These are phyloP conservation scores for Nitzschia inconspicua DNA, from an alignment of 108 stramenopile species.

Conservation along the genomic window DNA sequence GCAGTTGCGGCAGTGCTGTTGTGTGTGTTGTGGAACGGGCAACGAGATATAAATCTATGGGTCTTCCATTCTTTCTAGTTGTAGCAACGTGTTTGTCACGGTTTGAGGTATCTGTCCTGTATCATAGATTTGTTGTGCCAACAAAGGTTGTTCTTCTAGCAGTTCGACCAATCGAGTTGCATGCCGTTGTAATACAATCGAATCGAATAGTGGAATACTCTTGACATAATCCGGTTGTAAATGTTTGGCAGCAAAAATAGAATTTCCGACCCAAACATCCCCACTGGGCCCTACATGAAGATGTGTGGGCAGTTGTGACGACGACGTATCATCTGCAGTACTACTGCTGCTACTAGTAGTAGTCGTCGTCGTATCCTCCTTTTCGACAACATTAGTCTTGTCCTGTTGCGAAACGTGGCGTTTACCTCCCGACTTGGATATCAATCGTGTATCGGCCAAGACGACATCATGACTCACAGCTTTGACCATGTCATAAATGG, in stretches of 20 bases:
- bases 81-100: no score
- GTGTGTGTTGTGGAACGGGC: no score
- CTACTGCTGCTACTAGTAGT: no score
- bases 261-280: slow-evolving; percentile 48
- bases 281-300: slow-evolving; percentile 60
- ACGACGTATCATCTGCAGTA: no score
- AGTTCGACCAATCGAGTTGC: slow-evolving; percentile 3
- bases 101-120: slow-evolving; percentile 13
- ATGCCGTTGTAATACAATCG: background rate
- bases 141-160: slow-evolving; percentile 15
- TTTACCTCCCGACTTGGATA: slow-evolving; percentile 88
- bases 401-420: slow-evolving; percentile 22
- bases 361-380: no score
- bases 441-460: slow-evolving; percentile 62
- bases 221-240: slow-evolving; percentile 58
- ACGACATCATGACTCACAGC: slow-evolving; percentile 89
- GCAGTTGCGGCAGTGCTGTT: no score
- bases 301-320: no score
- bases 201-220: slow-evolving; percentile 26
- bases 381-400: no score
- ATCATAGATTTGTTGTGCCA: slow-evolving; percentile 19
- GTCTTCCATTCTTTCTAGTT: no score
- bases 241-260: slow-evolving; percentile 62
- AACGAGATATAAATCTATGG: no score
- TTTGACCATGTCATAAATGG: slow-evolving; percentile 97